phyloP scores from a whole-genome alignment of 2,329 filamentous ascomycete genomes.

The Pochonia chlamydosporia region DNA sequence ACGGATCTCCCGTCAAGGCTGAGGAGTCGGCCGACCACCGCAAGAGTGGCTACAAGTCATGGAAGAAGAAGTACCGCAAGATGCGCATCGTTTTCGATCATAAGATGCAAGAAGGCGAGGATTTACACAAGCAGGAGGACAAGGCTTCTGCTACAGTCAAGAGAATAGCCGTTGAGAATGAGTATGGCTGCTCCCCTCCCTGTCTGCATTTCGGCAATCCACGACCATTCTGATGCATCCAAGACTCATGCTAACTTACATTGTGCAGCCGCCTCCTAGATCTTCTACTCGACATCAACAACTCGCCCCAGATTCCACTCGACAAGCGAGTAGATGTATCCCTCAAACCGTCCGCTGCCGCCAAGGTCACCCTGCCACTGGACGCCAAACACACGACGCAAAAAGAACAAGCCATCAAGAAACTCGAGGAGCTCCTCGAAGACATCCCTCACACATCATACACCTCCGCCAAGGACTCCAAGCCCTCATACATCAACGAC shows the following conservation, averaged over 20 bases:
- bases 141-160: slow-evolving; percentile 75
- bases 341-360: slow-evolving; percentile 37
- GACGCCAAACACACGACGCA: slow-evolving; percentile 31
- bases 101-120: slow-evolving; percentile 74
- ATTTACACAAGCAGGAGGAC: slow-evolving; percentile 74
- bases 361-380: slow-evolving; percentile 25
- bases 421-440: slow-evolving; percentile 42
- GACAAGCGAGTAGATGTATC: slow-evolving; percentile 70
- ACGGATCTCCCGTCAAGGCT: slow-evolving; percentile 32
- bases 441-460: slow-evolving; percentile 48
- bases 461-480: slow-evolving; percentile 53
- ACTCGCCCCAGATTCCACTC: slow-evolving; percentile 69
- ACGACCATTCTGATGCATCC: too few relatives aligned
- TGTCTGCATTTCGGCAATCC: slow-evolving; percentile 4
- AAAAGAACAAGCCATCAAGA: slow-evolving; percentile 39
- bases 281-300: slow-evolving; percentile 83
- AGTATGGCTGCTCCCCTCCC: slow-evolving; percentile 51
- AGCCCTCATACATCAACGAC: slow-evolving; percentile 50
- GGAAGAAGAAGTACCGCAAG: slow-evolving; percentile 94
- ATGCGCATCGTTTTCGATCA: slow-evolving; percentile 75
- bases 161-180: slow-evolving; percentile 83
- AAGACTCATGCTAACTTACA: background rate
- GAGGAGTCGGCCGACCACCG: slow-evolving; percentile 38
- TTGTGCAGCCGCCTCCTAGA: slow-evolving; percentile 73
- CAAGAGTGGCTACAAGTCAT: slow-evolving; percentile 57